Percentiles rank a stretch among this genome's conserved stretches.
Conservation (phyloP, 1,139 yeast genomes). For the Candida gigantensis region DNA sequence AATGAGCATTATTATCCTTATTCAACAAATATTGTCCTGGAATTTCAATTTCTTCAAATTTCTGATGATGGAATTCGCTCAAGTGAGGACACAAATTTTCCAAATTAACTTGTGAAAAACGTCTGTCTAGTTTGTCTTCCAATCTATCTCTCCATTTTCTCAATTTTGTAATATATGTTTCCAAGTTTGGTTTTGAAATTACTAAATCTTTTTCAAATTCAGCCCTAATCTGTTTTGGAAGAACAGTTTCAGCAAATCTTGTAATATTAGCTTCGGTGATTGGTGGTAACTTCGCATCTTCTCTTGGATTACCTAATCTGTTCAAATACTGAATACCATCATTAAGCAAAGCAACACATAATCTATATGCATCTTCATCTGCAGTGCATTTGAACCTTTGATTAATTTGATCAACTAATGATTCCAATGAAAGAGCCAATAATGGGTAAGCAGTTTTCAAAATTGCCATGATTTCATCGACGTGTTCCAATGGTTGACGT, state of each 20-base stretch:
- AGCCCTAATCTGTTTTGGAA: slow-evolving; percentile 86
- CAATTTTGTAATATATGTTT: slow-evolving; percentile 78
- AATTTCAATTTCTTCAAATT: slow-evolving; percentile 94
- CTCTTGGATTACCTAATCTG: slow-evolving; percentile 82
- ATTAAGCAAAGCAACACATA: slow-evolving; percentile 86
- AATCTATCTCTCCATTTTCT: slow-evolving; percentile 92
- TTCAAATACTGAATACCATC: slow-evolving; percentile 91
- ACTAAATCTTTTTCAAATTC: slow-evolving; percentile 94
- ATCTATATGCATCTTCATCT: slow-evolving; percentile 94
- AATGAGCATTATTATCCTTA: slow-evolving; percentile 83
- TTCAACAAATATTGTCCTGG: slow-evolving; percentile 93
- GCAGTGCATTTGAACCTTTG: slow-evolving; percentile 93
- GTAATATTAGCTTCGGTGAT: slow-evolving; percentile 89
- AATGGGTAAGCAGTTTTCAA: slow-evolving; percentile 95
- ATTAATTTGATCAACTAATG: slow-evolving; percentile 91
- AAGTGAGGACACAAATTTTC: slow-evolving; percentile 93
- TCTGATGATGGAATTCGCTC: slow-evolving; percentile 96
- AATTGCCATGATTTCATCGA: slow-evolving; percentile 93
- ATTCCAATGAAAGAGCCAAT: slow-evolving; percentile 87
- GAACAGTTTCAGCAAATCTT: slow-evolving; percentile 88
- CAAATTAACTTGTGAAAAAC: slow-evolving; percentile 72
- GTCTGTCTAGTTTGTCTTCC: slow-evolving; percentile 87
- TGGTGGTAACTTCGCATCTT: slow-evolving; percentile 85
- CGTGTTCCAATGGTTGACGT: slow-evolving; percentile 89
- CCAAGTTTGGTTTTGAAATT: slow-evolving; percentile 83